A percentile compares a stretch with the other conserved stretches of the same genome.
Conservation (phyloP, 2,329 filamentous ascomycete species). For the Plectosphaerella plurivora region DNA sequence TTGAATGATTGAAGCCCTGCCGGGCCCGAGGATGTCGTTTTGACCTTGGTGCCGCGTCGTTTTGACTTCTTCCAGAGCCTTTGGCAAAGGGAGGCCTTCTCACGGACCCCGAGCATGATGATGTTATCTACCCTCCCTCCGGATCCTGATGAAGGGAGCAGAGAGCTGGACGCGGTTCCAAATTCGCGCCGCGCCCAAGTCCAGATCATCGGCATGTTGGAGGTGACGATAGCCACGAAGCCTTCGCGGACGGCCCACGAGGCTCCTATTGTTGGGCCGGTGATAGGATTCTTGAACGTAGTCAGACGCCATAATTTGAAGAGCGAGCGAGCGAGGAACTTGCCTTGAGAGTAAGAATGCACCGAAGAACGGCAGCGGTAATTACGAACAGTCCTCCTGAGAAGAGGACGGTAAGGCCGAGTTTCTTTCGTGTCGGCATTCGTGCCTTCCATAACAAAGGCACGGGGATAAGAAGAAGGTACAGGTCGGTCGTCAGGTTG, state of each 20-base stretch:
- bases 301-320: too few species aligned
- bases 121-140: too few species aligned
- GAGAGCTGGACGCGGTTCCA: too few species aligned
- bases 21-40: too few species aligned
- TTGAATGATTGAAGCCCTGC: too few species aligned
- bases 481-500: conserved; percentile 22
- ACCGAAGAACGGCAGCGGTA: conserved; percentile 31
- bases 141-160: too few species aligned
- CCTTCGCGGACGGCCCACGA: conserved; percentile 14
- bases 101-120: too few species aligned
- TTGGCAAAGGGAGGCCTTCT: too few species aligned
- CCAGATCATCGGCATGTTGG: conserved; percentile 13
- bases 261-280: conserved; percentile 5
- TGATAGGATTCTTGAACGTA: conserved; percentile 5
- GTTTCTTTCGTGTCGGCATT: conserved; percentile 20
- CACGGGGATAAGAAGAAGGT: conserved; percentile 23
- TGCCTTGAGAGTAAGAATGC: conserved; percentile 21
- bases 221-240: conserved; percentile 13
- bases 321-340: conserved; percentile 1
- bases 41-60: too few species aligned
- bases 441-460: conserved; percentile 22
- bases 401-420: conserved; percentile 32
- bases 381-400: conserved; percentile 35
- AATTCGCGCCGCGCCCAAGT: background rate
- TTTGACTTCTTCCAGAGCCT: too few species aligned